These are phyloP conservation scores for Purshia tridentata DNA, from an alignment of 306 rosid species.

Conservation along the genomic window DNA sequence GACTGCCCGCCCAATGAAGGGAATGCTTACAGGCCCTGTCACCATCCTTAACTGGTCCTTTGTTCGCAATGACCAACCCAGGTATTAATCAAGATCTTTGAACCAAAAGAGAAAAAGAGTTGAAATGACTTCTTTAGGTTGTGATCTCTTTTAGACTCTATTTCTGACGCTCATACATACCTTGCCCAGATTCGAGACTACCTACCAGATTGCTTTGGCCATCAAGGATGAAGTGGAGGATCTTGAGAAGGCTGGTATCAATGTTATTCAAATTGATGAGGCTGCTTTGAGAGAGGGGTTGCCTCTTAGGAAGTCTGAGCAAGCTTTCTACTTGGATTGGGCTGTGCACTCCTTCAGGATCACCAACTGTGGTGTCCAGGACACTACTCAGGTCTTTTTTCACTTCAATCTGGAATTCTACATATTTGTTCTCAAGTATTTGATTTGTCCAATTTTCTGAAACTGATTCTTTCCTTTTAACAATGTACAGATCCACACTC, in stretches of 20 bases:
- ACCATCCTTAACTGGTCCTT: constrained; percentile 98
- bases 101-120: too few relatives aligned
- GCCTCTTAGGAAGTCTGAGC: constrained; percentile 87
- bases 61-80: constrained; percentile 85
- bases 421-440: not conserved
- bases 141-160: too few relatives aligned
- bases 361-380: constrained; percentile 73
- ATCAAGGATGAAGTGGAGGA: constrained; percentile 94
- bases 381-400: constrained; percentile 71
- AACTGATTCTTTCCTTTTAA: not conserved
- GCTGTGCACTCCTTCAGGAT: constrained; percentile 95
- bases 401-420: not conserved
- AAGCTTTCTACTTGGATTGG: constrained; percentile 84
- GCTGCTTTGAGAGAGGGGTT: constrained; percentile 92
- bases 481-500: constrained; percentile 79
- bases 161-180: too few relatives aligned
- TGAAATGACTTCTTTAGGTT: too few relatives aligned
- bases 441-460: not conserved
- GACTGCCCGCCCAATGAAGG: constrained; percentile 84
- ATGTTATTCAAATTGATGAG: constrained; percentile 87
- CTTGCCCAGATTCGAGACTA: constrained; percentile 73
- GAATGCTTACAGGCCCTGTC: constrained; percentile 98
- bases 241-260: constrained; percentile 75
- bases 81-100: constrained; percentile 5
- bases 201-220: constrained; percentile 89